Conservation (phyloP, 176 grass and related monocot genomes). For the Eleusine coracana region DNA sequence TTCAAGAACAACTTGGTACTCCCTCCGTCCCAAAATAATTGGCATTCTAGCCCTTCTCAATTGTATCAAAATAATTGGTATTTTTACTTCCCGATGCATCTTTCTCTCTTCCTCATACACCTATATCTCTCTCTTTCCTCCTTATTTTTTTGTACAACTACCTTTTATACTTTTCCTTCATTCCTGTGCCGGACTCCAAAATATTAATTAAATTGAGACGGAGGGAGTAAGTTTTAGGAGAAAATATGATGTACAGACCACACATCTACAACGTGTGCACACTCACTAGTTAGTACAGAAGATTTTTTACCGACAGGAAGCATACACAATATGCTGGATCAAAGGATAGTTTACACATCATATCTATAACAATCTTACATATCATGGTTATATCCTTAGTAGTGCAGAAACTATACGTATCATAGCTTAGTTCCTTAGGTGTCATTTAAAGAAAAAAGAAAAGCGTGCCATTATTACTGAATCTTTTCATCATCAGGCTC, state of each 20-base stretch:
- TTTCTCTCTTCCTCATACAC: too few species aligned
- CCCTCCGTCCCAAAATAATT: too few species aligned
- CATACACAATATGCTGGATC: constrained; percentile 5
- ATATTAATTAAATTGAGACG: too few species aligned
- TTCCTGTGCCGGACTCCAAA: too few species aligned
- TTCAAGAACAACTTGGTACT: constrained; percentile 9
- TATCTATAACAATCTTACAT: constrained; percentile 36
- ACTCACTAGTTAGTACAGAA: background rate
- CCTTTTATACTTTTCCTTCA: too few species aligned
- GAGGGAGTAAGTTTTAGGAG: background rate
- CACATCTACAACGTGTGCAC: background rate
- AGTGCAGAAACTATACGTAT: background rate
- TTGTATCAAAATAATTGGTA: too few species aligned
- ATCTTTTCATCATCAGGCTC: constrained; percentile 26
- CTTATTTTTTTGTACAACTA: too few species aligned
- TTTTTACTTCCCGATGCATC: too few species aligned
- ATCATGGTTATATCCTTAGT: too few species aligned
- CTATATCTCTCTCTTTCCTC: too few species aligned
- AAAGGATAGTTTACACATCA: constrained; percentile 2
- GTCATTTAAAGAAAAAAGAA: background rate
- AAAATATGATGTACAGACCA: constrained; percentile 9
- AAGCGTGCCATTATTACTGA: background rate
- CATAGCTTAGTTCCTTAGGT: background rate
- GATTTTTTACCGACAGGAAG: background rate
- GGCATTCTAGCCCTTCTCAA: too few species aligned